Percentiles rank a stretch among this genome's conserved stretches.
Conservation (phyloP, 2,329 filamentous ascomycete species). For the Cadophora sp. region DNA sequence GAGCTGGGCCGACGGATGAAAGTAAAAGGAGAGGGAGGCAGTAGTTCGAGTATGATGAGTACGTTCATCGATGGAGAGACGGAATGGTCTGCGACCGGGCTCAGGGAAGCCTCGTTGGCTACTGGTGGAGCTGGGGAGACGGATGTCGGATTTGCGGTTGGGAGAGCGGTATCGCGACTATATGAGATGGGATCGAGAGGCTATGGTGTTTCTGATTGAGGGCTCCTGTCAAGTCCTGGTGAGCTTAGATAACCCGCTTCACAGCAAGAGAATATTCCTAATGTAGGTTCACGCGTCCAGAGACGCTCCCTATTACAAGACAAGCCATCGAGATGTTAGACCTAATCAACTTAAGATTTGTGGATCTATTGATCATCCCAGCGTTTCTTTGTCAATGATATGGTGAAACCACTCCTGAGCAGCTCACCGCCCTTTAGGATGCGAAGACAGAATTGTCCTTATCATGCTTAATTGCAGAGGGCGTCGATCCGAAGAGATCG, state of each 20-base stretch:
- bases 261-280: neutral
- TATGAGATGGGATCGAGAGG: conserved; percentile 25
- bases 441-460: too few relatives aligned
- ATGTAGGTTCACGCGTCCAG: neutral
- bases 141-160: conserved; percentile 28
- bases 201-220: conserved; percentile 22
- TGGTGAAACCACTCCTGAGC: neutral
- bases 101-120: conserved; percentile 21
- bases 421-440: too few relatives aligned
- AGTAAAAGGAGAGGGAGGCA: conserved; percentile 26
- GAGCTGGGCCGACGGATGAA: conserved; percentile 18
- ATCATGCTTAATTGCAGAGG: too few relatives aligned
- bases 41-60: conserved; percentile 28
- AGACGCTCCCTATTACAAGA: neutral
- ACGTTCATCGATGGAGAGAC: conserved; percentile 24
- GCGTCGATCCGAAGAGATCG: too few relatives aligned
- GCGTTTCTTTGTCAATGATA: neutral
- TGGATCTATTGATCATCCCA: neutral
- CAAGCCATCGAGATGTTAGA: neutral
- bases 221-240: neutral
- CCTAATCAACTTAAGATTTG: neutral
- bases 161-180: conserved; percentile 25
- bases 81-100: conserved; percentile 26
- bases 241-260: neutral
- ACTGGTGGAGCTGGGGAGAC: conserved; percentile 25